These are phyloP conservation scores for Kazachstania kunashirensis DNA, from an alignment of 805 yeast species.

Conservation along the genomic window DNA sequence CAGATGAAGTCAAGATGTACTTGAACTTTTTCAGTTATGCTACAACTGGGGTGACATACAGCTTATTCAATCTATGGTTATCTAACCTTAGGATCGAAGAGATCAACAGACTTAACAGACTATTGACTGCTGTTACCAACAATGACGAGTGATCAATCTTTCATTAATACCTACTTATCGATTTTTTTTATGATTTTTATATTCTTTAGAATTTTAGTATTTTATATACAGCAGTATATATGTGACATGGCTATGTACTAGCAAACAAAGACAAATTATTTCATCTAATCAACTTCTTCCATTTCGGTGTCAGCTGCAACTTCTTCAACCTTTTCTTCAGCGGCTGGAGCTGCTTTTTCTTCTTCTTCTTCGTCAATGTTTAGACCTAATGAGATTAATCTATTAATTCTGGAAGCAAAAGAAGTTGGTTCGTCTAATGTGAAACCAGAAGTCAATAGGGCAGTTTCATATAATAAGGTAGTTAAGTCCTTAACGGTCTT, in stretches of 20 bases:
- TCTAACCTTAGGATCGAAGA: not conserved
- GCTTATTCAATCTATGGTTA: constrained; percentile 8
- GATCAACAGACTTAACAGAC: constrained; percentile 1
- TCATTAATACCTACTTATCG: too few relatives aligned
- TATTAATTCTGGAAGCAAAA: constrained; percentile 95
- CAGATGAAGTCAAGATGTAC: constrained; percentile 18
- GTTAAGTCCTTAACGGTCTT: constrained; percentile 97
- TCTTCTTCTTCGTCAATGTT: constrained; percentile 88
- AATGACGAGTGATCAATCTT: not conserved
- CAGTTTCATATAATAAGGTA: constrained; percentile 92
- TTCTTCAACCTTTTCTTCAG: constrained; percentile 42
- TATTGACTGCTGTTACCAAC: not conserved
- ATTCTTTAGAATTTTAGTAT: not conserved
- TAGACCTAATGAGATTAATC: constrained; percentile 94
- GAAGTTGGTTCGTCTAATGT: constrained; percentile 96
- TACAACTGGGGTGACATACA: constrained; percentile 12
- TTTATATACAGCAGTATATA: constrained; percentile 4
- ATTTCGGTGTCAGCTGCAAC: constrained; percentile 85
- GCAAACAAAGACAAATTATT: not conserved
- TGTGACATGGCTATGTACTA: not conserved
- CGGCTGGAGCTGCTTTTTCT: constrained; percentile 37
- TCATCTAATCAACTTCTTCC: constrained; percentile 93
- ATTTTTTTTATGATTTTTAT: not conserved
- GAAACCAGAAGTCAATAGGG: constrained; percentile 97
- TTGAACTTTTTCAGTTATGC: constrained; percentile 23